phyloP scores from a whole-genome alignment of 768 basidiomycete species.

The Hypholoma fasciculare region DNA sequence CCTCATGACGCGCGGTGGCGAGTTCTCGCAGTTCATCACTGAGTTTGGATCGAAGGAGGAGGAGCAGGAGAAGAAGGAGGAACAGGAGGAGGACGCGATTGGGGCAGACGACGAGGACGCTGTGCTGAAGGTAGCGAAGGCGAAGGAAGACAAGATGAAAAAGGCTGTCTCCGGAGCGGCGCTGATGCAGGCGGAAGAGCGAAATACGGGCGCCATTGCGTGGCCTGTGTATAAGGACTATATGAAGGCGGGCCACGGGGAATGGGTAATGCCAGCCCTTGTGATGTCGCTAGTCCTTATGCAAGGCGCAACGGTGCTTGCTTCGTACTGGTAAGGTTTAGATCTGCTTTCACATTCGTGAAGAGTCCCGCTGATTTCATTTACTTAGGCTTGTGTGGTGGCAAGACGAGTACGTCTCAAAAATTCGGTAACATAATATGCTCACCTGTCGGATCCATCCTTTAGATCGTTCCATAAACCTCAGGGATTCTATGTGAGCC shows the following conservation, averaged over 20 bases:
- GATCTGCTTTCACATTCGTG: neutral
- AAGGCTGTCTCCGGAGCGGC: conserved; percentile 42
- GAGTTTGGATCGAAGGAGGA: conserved; percentile 77
- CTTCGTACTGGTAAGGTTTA: conserved; percentile 68
- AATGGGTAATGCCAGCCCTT: conserved; percentile 63
- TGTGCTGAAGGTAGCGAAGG: conserved; percentile 42
- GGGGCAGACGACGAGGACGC: conserved; percentile 42
- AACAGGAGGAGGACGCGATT: conserved; percentile 41
- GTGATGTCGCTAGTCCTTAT: conserved; percentile 59
- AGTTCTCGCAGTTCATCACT: conserved; percentile 70
- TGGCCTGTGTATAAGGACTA: conserved; percentile 59
- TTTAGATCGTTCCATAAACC: conserved; percentile 53
- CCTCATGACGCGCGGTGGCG: conserved; percentile 61
- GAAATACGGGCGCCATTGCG: conserved; percentile 73
- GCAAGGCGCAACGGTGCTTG: conserved; percentile 72
- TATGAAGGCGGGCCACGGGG: conserved; percentile 67
- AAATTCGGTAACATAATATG: neutral
- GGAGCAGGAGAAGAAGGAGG: conserved; percentile 46
- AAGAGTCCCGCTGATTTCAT: neutral
- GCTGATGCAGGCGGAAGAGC: conserved; percentile 84
- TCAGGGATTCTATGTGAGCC: conserved; percentile 70
- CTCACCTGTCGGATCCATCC: conserved; percentile 10
- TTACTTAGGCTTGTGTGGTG: conserved; percentile 75
- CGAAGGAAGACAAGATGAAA: conserved; percentile 41
- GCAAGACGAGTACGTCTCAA: conserved; percentile 54